These are phyloP conservation scores for Cordyceps militaris DNA, from an alignment of 2,329 filamentous ascomycete species.

Conservation along the genomic window DNA sequence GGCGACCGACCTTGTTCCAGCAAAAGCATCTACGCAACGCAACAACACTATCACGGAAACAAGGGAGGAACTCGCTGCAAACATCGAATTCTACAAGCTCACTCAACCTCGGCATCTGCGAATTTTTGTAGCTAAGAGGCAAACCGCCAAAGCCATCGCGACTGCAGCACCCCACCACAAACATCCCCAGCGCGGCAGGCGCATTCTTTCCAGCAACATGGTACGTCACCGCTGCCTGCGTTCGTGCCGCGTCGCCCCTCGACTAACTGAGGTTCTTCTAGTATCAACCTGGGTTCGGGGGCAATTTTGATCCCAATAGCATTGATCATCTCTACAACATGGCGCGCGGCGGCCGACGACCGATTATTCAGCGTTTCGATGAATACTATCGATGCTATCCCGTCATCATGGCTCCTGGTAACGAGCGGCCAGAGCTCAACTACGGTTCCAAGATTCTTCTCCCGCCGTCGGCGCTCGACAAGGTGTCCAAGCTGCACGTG, in stretches of 20 bases:
- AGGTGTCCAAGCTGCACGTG: conserved; percentile 90
- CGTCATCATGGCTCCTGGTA: conserved; percentile 84
- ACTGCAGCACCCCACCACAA: conserved; percentile 1
- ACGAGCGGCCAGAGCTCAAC: conserved; percentile 83
- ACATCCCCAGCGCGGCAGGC: neutral
- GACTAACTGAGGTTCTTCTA: conserved; percentile 15
- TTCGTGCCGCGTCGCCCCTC: neutral
- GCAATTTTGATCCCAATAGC: conserved; percentile 40
- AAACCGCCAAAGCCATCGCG: neutral
- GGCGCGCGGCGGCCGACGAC: conserved; percentile 38
- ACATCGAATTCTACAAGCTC: neutral
- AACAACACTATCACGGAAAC: neutral
- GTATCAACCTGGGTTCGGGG: conserved; percentile 33
- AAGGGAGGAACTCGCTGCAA: neutral
- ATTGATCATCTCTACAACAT: conserved; percentile 44
- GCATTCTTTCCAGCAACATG: conserved; percentile 3
- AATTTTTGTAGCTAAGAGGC: too few relatives aligned
- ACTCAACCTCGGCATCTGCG: too few relatives aligned
- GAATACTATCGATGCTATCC: conserved; percentile 99
- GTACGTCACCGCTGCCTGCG: neutral
- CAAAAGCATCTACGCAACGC: neutral
- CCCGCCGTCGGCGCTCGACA: conserved; percentile 92
- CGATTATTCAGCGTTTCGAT: conserved; percentile 73
- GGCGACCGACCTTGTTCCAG: conserved; percentile 1
- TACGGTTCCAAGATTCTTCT: conserved; percentile 97